Evolutionary conservation across 2,329 filamentous ascomycete genomes (phyloP), one percentile per base, ranked within the genome.

Genomic region (Claviceps sp.): DNA sequence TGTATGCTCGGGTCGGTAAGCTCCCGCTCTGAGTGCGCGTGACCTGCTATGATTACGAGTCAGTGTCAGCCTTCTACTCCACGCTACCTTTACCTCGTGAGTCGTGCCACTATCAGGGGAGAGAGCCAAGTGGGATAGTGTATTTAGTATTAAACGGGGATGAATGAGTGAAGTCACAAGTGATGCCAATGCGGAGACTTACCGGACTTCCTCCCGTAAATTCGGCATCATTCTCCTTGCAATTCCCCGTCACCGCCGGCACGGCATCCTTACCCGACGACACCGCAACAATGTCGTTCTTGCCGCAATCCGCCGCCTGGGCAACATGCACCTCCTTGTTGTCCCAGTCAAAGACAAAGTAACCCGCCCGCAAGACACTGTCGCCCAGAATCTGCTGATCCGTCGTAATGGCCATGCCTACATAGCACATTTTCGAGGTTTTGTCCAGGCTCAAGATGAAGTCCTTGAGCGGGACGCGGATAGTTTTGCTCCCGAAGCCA

Each of bases 311-410:
- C 36, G 66, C 67, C 1, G 69, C 68, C 58, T 71, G 69, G 0
- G 65, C 69, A 23, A 72, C 56, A 54, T 72, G 69, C 8, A 72
- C 61, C 52, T 62, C 56, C 56, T 66, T 39, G 47, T 72, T 73
- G 49, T 73, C 70, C 67, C 69, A 71, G 55, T 73, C 70, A 45
- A 71, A 72, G 14, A 72, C 67, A 51, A 73, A 72, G 57, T 73
- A 73, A 5, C 70, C 71, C 0, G 71, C 70, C 0, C 70, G 61
- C 38, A 73, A 59, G 6, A 73, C 66, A 23, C 67, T 65, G 56
- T 72, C 69, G 16, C 70, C 70, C 11, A 73, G 62, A 14, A 73
- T 70, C 56, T 71, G 69, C 60, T 71, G 68, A 38, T 67, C 66
- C n/a, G 59, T 62, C 5, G 66, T 68, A 6, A 63, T 38, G n/a